A percentile compares a stretch with the other conserved stretches of the same genome.
Evolutionary conservation across 1,284 basidiomycete genomes (phyloP).

Genomic region (Rhodotorula sp.): DNA sequence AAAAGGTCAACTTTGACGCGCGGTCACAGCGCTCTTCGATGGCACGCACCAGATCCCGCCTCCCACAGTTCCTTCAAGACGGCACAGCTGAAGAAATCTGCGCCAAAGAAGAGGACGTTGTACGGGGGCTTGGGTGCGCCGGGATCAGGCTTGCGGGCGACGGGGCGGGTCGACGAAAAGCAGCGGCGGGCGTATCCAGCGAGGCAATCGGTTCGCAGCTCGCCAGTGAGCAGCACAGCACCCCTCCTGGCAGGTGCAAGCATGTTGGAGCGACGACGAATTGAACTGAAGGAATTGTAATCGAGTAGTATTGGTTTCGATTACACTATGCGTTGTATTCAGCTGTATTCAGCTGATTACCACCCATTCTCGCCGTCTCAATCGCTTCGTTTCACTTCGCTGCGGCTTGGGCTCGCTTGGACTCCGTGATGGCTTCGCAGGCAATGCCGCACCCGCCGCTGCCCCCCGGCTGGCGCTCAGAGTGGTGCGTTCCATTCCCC

Average conservation of each 20-base stretch:
- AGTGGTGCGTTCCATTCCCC: constrained; percentile 27
- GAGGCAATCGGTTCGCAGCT: background rate
- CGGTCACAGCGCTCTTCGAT: too few species aligned
- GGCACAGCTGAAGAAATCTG: constrained; percentile 68
- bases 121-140: constrained; percentile 46
- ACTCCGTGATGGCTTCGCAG: constrained; percentile 21
- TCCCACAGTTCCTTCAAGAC: constrained; percentile 59
- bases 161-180: constrained; percentile 2
- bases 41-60: constrained; percentile 47
- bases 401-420: background rate
- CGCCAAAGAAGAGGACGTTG: constrained; percentile 66
- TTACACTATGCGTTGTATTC: too few species aligned
- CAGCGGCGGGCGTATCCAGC: constrained; percentile 6
- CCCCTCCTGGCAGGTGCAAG: background rate
- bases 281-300: too few species aligned
- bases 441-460: constrained; percentile 35
- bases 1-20: background rate
- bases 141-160: background rate
- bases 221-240: too few species aligned
- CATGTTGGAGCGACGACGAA: background rate
- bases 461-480: constrained; percentile 36
- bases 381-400: background rate
- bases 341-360: too few species aligned
- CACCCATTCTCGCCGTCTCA: background rate
- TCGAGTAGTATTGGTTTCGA: too few species aligned